phyloP scores from a whole-genome alignment of 1,139 yeast species.

The Taphrina wiesneri region DNA sequence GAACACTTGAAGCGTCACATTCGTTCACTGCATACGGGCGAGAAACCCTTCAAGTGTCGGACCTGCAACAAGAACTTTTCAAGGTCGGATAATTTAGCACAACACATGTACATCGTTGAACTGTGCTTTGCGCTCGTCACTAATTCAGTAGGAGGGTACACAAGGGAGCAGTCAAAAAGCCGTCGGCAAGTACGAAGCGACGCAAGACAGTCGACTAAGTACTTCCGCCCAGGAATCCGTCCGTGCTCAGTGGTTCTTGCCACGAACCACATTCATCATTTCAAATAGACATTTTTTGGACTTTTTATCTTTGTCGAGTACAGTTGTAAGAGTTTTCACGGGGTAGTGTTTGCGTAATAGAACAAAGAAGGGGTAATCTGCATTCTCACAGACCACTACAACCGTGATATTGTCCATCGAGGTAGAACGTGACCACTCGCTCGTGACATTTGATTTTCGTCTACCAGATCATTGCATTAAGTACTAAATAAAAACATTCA shows the following conservation, averaged over 20 bases:
- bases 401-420: no score
- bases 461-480: not conserved
- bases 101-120: conserved; percentile 50
- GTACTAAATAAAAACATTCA: not conserved
- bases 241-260: not conserved
- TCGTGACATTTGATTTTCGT: not conserved
- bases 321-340: not conserved
- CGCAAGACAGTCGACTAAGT: not conserved
- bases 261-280: not conserved
- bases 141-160: conserved; percentile 8
- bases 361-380: not conserved
- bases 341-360: not conserved
- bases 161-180: conserved; percentile 2
- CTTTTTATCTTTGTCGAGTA: not conserved
- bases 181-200: not conserved
- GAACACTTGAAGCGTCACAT: conserved; percentile 79
- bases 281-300: not conserved
- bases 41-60: conserved; percentile 72
- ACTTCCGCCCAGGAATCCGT: no score
- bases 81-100: conserved; percentile 71
- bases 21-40: conserved; percentile 66
- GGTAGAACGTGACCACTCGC: not conserved
- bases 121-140: not conserved
- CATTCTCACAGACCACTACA: no score
- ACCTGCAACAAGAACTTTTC: conserved; percentile 72